Percentiles rank a stretch among this genome's conserved stretches.
phyloP scores from a whole-genome alignment of 768 basidiomycete genomes.

The Chiua virens region DNA sequence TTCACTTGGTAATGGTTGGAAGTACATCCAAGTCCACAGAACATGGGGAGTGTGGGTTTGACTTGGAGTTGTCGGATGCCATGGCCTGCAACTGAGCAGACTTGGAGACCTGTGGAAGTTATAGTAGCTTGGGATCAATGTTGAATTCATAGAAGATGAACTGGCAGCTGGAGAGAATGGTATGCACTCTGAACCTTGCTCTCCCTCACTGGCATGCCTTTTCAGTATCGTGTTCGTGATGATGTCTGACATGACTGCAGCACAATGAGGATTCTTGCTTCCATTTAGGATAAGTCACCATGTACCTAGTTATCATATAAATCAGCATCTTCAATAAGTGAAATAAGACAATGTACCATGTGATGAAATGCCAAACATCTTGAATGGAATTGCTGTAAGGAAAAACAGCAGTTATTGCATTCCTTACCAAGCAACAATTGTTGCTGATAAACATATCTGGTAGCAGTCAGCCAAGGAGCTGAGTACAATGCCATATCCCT shows the following conservation, averaged over 20 bases:
- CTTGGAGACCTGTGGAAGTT: no score
- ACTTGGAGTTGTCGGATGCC: no score
- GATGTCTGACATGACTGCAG: constrained; percentile 7
- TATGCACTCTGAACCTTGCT: constrained; percentile 3
- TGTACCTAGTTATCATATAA: constrained; percentile 3
- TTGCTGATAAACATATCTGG: constrained; percentile 17
- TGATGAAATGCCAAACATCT: constrained; percentile 22
- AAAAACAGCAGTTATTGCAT: constrained; percentile 4
- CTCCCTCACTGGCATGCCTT: constrained; percentile 1
- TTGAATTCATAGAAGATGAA: no score
- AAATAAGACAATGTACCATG: constrained; percentile 3
- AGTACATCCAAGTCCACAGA: no score
- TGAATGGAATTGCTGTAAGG: not conserved
- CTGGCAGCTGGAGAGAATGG: no score
- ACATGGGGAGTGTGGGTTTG: no score
- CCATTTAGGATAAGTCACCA: constrained; percentile 9
- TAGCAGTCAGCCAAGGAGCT: constrained; percentile 1
- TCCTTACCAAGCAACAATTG: constrained; percentile 22
- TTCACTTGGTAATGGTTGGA: no score
- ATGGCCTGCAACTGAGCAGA: no score
- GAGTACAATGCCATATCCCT: no score
- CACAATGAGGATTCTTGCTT: constrained; percentile 1
- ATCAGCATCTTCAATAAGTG: not conserved
- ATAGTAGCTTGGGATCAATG: no score
- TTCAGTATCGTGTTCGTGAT: constrained; percentile 8